These are phyloP conservation scores for Bipolaris cookei DNA, from an alignment of 2,329 filamentous ascomycete species.

Conservation along the genomic window DNA sequence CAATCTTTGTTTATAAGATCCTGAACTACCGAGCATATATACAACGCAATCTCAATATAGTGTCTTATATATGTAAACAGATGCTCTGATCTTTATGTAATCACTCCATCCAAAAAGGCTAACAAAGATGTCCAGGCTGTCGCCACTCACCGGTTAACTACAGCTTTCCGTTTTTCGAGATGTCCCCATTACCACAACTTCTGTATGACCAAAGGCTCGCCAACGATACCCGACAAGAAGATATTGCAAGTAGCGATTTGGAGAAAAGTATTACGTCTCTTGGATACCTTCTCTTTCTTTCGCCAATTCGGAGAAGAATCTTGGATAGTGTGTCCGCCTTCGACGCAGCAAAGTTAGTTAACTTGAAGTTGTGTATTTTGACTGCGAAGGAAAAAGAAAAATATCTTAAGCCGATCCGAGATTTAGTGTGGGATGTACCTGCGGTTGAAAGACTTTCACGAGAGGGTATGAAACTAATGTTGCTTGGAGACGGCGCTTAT, in stretches of 20 bases:
- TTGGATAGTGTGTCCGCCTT: background rate
- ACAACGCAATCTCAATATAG: background rate
- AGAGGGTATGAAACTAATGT: background rate
- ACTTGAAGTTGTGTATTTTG: background rate
- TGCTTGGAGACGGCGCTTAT: constrained; percentile 1
- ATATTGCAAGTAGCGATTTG: background rate
- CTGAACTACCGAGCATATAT: background rate
- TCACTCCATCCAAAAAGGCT: background rate
- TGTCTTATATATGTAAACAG: background rate
- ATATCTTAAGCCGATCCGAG: constrained; percentile 3
- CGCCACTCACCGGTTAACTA: background rate
- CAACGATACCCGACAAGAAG: background rate
- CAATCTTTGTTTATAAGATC: background rate
- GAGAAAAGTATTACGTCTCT: background rate
- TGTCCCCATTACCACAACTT: background rate
- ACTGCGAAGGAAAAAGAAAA: background rate
- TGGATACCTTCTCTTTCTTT: background rate
- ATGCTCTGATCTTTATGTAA: background rate
- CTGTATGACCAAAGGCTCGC: background rate
- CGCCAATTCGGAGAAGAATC: background rate
- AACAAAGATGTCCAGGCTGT: background rate
- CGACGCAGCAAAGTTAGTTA: background rate
- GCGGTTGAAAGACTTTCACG: background rate
- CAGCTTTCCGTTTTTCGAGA: background rate
- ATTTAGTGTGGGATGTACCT: background rate